Evolutionary conservation across 495 filamentous ascomycete species (phyloP), one percentile per base, ranked within the genome.

Genomic region (Jackrogersella minutella): DNA sequence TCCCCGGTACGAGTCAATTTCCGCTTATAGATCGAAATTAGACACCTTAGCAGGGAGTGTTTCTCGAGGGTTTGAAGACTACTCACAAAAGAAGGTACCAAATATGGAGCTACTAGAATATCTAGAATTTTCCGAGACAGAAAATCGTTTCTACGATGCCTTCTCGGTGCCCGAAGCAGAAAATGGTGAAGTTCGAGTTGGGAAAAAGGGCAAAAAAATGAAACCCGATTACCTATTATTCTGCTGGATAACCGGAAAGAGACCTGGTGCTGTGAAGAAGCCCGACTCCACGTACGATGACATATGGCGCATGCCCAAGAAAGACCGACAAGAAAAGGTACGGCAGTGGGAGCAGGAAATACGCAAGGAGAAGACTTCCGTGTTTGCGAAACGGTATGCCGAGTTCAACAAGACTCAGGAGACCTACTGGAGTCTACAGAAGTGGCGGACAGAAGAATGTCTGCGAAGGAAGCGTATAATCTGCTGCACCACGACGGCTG

Each of bases 401-500:
- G 58, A 79, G 4, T 85, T 81, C 61, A 81, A 87, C 68, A 58
- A 77, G 0, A 72, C 60, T 8, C 75, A 85, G 26, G 70, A 73
- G 2, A 57, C 75, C 9, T 49, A 89, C 0, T 72, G 77, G 1
- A 59, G 71, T 0, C 47, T 85, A 0, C 78, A 77, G n/a, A 73
- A 75, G 5, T 77, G 88, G 46, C 82, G 73, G 40, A 78, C 79
- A 16, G 73, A 77, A 3, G 33, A 78, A 0, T 79, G 84, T 5
- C 66, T 93, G 8, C 68, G 74, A 26, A 54, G 62, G 0, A 92
- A 90, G 66, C 77, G 81, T 5, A 83, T 96, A 16, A 88, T 96
- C 40, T 89, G 82, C 0, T 91, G 89, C 68, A 94, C 91, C 1
- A 93, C 91, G 0, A 93, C 88, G 0, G 89, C 77, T 2, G 90